Base-by-base conservation (phyloP, 805 yeast genomes). In the Teunomyces funiuensis region DNA sequence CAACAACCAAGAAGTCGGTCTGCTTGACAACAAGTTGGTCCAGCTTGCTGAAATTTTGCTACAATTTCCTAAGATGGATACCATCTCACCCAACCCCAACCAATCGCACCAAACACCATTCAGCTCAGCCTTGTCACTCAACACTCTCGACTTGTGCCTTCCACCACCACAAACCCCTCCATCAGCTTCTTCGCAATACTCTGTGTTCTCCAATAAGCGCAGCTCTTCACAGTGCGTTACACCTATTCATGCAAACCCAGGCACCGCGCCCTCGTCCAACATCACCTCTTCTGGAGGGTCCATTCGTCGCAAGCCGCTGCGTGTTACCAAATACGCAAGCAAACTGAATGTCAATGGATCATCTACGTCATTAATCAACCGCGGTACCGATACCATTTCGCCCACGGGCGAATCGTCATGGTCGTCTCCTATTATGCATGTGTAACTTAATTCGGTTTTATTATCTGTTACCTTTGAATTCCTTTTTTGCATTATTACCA, bases 181-280 rank as follows among this genome's bases (percentile, higher is more conserved):
- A 20, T 62, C 65, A 40, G 73, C 73, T n/a, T 60, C 66, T 10
- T 65, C 72, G 11, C 71, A 64, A 47, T 57, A 64, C 37, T 64
- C 68, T 23, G 60, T 67, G 7, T 67, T 67, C 41, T 67, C 72
- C 31, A 42, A 55, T 39, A 54, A 53, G 42, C 49, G 59, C 40
- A 38, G 48, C 39, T 43, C 40, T 38, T 52, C 53, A 36, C 46
- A 41, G 17, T 52, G 54, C 29, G 57, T 46, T 9, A 58, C 65
- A 3, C 65, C 65, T 11, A 47, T 58, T 10, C 55, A 56, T 39
- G 49, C 54, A 13, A 44, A 42, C 29, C 28, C 28, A 4, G 15
- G 22, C 25, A 26, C 17, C 7, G 27, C 23, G 15, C 14, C 39
- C 3, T 36, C 42, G 10, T 46, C 50, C 20, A 34, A 25, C 19